Base-by-base conservation (phyloP, 441 rosid genomes). In the Brassica balearica region DNA sequence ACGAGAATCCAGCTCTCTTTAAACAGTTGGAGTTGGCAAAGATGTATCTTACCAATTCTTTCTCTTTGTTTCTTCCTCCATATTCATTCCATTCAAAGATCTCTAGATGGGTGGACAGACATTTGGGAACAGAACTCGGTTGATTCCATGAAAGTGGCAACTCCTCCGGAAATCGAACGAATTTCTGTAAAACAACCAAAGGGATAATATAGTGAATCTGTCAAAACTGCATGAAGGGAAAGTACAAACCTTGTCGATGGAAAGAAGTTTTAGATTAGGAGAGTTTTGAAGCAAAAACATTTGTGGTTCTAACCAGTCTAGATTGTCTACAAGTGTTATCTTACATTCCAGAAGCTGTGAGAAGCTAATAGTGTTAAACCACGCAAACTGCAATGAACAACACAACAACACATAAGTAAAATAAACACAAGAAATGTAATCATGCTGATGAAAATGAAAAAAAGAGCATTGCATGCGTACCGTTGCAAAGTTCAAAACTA, bases 181-280 rank as follows among this genome's bases (percentile, higher is more conserved):
- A 20, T 41, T 2, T 3, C 19, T 6, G 56, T 66, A 2, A 12
- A 11, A 8, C 4, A 2, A 3, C 53, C 23, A 2, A 19, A 38
- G 5, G 2, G 8, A 5, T 8, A n/a, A 56, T 56, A 56, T 19
- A 56, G 2, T 56, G 20, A 20, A 8, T 53, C 22, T 9, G 7
- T 53, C 59, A 53, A 15, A 56, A 7, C 61, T 15, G 61, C 61
- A 56, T 56, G 62, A 19, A 8, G 6, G 6, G 62, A 19, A 56
- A 19, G 12, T 3, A 58, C 62, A 58, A 58, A 60, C 65, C 36
- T 60, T 27, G 32, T 23, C 8, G 36, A 25, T 60, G 17, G 7
- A 4, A 34, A 64, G 58, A 66, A 22, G 20, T 43, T 43, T 67
- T 6, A 67, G 32, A 22, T 22, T 20, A 12, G 71, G 71, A 67